Base-by-base conservation (phyloP, 2,329 filamentous ascomycete species). In the Sporothrix curviconia region DNA sequence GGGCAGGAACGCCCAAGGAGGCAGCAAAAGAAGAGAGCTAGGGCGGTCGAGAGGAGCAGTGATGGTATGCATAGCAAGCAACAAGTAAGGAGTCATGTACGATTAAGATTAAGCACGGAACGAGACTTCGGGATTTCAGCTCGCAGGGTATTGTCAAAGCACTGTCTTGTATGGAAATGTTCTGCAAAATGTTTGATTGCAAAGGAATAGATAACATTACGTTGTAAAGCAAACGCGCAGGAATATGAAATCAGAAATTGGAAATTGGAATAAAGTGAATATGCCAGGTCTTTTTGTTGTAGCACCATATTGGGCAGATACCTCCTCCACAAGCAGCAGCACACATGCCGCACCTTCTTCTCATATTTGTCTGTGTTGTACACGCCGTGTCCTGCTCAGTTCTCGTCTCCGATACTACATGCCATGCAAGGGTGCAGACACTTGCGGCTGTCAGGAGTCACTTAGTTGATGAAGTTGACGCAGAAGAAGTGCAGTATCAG, bases 381-480 rank as follows among this genome's bases (percentile, higher is more conserved):
- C 32, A 37, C 19, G 39, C 30, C 17, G 3, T 36, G 36, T 15
- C 34, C 5, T 32, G n/a, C n/a, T 30, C 3, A 7, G n/a, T 25
- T 4, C 8, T 30, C 28, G 14, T 43, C 30, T n/a, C 32, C 25
- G 25, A n/a, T n/a, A n/a, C n/a, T n/a, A n/a, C n/a, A n/a, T n/a
- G n/a, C n/a, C n/a, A n/a, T n/a, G n/a, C n/a, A n/a, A n/a, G n/a
- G n/a, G n/a, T n/a, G n/a, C n/a, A n/a, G n/a, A n/a, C n/a, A n/a
- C 14, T 19, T 7, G 3, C 12, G 24, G 14, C 36, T 25, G n/a
- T 15, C 3, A 24, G 3, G 4, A 7, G 7, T 34, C 36, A 19
- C 22, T n/a, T 58, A 99, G 81, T 99, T 99, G 78, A 99, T 97
- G 74, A 99, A 99, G 81, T 99, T 99, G 71, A 97, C 85, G 75